A percentile compares a stretch with the other conserved stretches of the same genome.
Evolutionary conservation across 2,329 filamentous ascomycete species (phyloP).

Genomic region (Talaromyces amestolkiae): DNA sequence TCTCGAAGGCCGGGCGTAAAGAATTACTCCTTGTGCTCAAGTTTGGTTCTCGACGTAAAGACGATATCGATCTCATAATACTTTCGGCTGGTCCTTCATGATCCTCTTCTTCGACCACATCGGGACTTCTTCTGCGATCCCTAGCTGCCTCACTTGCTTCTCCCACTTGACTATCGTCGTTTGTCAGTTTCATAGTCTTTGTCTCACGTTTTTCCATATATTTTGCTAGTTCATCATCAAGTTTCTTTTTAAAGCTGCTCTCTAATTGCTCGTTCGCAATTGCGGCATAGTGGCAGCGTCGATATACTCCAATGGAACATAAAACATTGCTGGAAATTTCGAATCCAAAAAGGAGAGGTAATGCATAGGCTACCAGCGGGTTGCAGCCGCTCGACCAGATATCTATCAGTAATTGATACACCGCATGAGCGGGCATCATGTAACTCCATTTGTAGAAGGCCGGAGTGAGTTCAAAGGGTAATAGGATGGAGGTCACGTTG

Average conservation of each 20-base stretch:
- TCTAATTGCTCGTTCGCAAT: not conserved
- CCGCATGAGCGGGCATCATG: constrained; percentile 41
- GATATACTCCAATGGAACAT: not conserved
- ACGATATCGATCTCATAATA: too few species aligned
- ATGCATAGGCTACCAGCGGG: constrained; percentile 37
- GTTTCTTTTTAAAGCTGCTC: not conserved
- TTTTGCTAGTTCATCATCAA: not conserved
- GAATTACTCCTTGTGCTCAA: too few species aligned
- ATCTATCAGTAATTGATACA: constrained; percentile 43
- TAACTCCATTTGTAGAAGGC: constrained; percentile 45
- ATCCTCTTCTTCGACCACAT: too few species aligned
- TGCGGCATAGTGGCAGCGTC: not conserved
- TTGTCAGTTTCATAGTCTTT: not conserved
- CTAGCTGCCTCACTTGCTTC: not conserved
- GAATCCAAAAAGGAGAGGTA: constrained; percentile 44
- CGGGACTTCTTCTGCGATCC: too few species aligned
- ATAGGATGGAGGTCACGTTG: constrained; percentile 45
- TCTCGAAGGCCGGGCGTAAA: too few species aligned
- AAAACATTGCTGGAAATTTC: not conserved
- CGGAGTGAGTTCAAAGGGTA: constrained; percentile 45
- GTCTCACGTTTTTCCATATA: not conserved
- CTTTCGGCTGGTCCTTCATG: too few species aligned
- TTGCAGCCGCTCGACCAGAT: constrained; percentile 48
- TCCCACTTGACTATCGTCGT: not conserved
- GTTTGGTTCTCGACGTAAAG: too few species aligned